Evolutionary conservation across 257 asterid genomes (phyloP).

Genomic region (Anisodus tanguticus): DNA sequence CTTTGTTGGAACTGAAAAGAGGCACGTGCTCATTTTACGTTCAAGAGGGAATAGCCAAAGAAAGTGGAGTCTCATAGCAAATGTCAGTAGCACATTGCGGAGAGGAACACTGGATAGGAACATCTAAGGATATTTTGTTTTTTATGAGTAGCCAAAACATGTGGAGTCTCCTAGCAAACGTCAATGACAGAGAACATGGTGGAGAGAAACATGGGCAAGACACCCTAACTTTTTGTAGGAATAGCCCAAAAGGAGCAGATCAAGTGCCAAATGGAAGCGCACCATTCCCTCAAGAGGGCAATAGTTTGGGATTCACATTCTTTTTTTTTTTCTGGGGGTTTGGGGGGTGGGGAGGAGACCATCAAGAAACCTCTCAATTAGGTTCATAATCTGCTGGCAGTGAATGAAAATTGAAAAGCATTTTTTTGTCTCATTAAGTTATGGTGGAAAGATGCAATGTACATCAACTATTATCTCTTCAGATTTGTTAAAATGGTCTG

Average conservation of each 20-base stretch:
- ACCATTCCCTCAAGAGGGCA: background rate
- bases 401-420: background rate
- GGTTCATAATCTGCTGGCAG: background rate
- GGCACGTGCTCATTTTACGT: background rate
- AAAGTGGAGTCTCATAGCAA: background rate
- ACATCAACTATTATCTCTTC: conserved; percentile 3
- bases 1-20: conserved; percentile 4
- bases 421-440: conserved; percentile 8
- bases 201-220: conserved; percentile 6
- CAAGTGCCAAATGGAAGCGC: conserved; percentile 3
- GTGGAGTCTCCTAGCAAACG: background rate
- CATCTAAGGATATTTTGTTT: background rate
- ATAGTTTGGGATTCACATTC: background rate
- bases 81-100: background rate
- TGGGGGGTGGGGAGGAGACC: no score
- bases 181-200: background rate
- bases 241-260: conserved; percentile 19
- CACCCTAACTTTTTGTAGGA: background rate
- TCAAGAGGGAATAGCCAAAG: conserved; percentile 15
- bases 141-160: background rate
- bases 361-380: background rate
- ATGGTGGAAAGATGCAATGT: background rate
- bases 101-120: conserved; percentile 7
- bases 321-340: no score
- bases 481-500: background rate